Percentiles rank a stretch among this genome's conserved stretches.
phyloP scores from a whole-genome alignment of 2,329 filamentous ascomycete genomes.

The Aspergillus vadensis region DNA sequence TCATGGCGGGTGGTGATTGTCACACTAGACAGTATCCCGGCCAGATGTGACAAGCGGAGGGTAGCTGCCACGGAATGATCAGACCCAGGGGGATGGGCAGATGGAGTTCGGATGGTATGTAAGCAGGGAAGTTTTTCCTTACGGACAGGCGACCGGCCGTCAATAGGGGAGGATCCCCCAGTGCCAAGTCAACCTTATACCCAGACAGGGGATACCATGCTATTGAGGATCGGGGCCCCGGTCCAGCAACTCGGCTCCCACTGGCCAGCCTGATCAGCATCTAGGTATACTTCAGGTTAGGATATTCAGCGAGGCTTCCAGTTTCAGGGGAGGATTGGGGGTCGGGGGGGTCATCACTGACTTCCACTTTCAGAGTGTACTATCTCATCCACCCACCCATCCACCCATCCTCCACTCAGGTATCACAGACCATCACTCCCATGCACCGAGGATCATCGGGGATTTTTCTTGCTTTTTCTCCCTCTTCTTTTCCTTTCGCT shows the following conservation, averaged over 20 bases:
- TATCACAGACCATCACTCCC: conserved; percentile 9
- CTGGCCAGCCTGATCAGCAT: conserved; percentile 7
- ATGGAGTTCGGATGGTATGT: conserved; percentile 7
- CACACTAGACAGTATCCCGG: not conserved
- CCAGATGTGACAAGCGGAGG: conserved; percentile 3
- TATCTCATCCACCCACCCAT: not conserved
- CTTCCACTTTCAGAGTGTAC: too few relatives aligned
- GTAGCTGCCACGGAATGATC: conserved; percentile 15
- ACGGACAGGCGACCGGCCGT: not conserved
- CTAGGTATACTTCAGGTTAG: not conserved
- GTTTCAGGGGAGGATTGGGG: conserved; percentile 10
- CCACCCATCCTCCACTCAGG: conserved; percentile 1
- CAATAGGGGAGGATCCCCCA: conserved; percentile 16
- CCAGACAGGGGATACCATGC: conserved; percentile 15
- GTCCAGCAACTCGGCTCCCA: conserved; percentile 8
- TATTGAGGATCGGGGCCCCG: not conserved
- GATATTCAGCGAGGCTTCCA: conserved; percentile 9
- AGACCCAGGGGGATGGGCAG: conserved; percentile 19
- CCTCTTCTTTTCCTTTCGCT: not conserved
- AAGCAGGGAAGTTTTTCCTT: not conserved
- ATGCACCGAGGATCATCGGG: conserved; percentile 15
- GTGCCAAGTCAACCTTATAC: conserved; percentile 24
- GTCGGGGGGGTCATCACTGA: not conserved
- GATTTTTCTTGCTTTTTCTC: conserved; percentile 11
- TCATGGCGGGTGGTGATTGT: not conserved